Percentiles rank a stretch among this genome's conserved stretches.
These are phyloP conservation scores for Orbilia brochopaga DNA, from an alignment of 2,329 filamentous ascomycete species.

Conservation along the genomic window DNA sequence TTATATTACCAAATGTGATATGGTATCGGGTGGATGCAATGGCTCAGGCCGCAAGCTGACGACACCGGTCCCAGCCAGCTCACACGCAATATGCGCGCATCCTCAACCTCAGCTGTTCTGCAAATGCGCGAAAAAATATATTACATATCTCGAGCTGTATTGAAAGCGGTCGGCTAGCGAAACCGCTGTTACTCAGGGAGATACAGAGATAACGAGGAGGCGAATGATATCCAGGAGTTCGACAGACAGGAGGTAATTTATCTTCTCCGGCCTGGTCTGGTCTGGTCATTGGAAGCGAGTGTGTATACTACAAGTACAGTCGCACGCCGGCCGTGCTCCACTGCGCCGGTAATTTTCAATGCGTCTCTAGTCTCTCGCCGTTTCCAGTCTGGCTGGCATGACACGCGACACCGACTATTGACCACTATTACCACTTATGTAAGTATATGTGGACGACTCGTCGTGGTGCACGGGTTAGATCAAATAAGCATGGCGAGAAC, in stretches of 20 bases:
- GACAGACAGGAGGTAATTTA: neutral
- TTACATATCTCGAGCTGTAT: neutral
- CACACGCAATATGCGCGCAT: slow-evolving; percentile 1
- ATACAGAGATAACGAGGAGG: neutral
- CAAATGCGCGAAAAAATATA: neutral
- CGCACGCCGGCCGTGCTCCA: neutral
- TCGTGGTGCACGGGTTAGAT: neutral
- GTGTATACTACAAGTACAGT: neutral
- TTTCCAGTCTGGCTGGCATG: neutral
- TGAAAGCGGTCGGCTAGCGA: neutral
- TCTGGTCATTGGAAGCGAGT: neutral
- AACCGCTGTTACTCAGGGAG: neutral
- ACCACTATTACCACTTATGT: neutral
- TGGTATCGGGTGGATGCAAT: neutral
- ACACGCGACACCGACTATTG: neutral
- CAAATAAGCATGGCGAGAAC: neutral
- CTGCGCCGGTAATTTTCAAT: neutral
- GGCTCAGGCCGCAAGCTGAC: neutral
- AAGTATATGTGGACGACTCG: neutral
- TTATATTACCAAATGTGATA: no score
- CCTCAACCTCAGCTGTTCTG: neutral
- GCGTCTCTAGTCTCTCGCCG: neutral
- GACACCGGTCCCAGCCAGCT: neutral
- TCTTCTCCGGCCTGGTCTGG: no score
- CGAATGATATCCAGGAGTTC: neutral